phyloP scores from a whole-genome alignment of 2,329 filamentous ascomycete genomes.

The Colletotrichum spinosum region DNA sequence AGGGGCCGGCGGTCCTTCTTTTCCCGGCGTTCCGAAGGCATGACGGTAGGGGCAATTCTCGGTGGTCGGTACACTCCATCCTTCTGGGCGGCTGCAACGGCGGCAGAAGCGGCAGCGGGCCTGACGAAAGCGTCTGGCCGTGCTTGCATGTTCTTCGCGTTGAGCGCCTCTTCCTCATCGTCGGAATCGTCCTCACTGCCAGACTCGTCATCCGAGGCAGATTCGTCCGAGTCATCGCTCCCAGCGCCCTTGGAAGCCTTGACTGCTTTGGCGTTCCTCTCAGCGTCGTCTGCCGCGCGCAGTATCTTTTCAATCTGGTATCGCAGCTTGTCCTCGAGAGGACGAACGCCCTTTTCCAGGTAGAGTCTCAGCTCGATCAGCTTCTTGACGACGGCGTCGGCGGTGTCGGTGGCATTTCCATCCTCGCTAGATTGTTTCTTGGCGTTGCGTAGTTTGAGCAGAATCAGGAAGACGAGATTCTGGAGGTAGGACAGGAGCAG shows the following conservation, averaged over 20 bases:
- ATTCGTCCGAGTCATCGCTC: conserved; percentile 49
- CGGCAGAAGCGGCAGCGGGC: conserved; percentile 44
- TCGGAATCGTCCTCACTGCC: conserved; percentile 49
- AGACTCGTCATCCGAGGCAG: conserved; percentile 48
- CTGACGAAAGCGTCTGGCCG: conserved; percentile 52
- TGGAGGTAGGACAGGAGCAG: conserved; percentile 96
- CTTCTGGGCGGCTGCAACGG: conserved; percentile 49
- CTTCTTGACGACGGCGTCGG: conserved; percentile 81
- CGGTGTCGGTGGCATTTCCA: conserved; percentile 55
- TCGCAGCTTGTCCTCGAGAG: conserved; percentile 88
- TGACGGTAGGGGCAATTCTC: conserved; percentile 85
- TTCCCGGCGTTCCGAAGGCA: conserved; percentile 78
- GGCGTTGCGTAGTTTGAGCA: conserved; percentile 79
- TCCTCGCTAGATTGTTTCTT: conserved; percentile 43
- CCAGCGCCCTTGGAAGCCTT: conserved; percentile 48
- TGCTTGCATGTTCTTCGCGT: conserved; percentile 37
- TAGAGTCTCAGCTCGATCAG: conserved; percentile 93
- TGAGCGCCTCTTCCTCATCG: conserved; percentile 42
- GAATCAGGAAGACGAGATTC: conserved; percentile 88
- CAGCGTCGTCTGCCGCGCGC: conserved; percentile 82
- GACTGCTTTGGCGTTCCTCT: conserved; percentile 57
- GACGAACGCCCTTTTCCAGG: conserved; percentile 90
- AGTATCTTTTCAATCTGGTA: conserved; percentile 98
- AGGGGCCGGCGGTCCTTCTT: conserved; percentile 71
- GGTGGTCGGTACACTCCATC: conserved; percentile 88